Percentiles rank a stretch among this genome's conserved stretches.
Conservation (phyloP, 2,329 filamentous ascomycete genomes). For the Pyricularia grisea region DNA sequence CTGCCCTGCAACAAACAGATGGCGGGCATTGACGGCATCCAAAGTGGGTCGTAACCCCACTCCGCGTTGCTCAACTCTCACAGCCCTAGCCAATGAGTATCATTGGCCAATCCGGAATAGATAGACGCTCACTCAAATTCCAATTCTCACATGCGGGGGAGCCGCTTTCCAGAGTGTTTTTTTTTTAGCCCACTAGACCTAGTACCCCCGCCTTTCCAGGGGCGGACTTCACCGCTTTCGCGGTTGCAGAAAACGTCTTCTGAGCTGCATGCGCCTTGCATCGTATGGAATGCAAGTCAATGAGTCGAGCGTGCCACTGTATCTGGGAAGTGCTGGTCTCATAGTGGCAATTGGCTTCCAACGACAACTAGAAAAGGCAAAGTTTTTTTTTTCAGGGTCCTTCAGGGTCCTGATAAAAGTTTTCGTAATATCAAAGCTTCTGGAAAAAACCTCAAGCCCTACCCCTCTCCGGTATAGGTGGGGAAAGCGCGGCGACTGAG, state of each 20-base stretch:
- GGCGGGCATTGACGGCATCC: background rate
- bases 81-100: background rate
- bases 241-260: background rate
- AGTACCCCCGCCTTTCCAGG: background rate
- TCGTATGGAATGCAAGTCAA: background rate
- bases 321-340: background rate
- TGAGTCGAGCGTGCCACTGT: background rate
- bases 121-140: background rate
- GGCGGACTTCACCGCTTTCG: background rate
- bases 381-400: background rate
- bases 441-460: background rate
- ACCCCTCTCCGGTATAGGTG: background rate
- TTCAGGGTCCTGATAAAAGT: background rate
- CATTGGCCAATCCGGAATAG: background rate
- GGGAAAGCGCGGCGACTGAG: background rate
- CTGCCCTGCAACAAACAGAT: background rate
- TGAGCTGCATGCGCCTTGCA: background rate
- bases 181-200: background rate
- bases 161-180: background rate
- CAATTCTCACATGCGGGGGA: background rate
- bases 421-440: background rate
- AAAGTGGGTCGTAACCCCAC: background rate
- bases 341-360: background rate
- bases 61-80: background rate
- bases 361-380: background rate